phyloP scores from a whole-genome alignment of 179 eudicot genomes.

The Monotropa hypopitys region DNA sequence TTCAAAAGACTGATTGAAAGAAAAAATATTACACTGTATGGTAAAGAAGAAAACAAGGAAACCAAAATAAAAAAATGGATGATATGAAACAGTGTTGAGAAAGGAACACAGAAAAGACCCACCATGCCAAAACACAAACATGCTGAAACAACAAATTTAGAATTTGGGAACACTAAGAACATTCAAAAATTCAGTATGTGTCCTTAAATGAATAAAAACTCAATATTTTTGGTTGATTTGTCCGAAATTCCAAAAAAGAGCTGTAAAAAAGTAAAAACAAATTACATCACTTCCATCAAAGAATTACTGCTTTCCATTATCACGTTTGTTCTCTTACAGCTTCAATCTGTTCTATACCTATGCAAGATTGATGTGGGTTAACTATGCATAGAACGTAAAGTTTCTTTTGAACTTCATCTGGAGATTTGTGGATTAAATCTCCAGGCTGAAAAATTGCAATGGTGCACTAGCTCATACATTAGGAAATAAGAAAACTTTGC shows the following conservation, averaged over 20 bases:
- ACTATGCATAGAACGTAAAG: not conserved
- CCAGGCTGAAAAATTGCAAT: not conserved
- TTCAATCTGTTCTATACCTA: not conserved
- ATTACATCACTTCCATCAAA: not conserved
- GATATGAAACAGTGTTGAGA: not conserved
- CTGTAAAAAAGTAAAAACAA: not conserved
- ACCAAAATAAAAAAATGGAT: not conserved
- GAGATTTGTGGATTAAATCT: not conserved
- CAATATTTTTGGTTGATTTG: not conserved
- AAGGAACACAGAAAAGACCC: not conserved
- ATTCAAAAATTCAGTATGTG: not conserved
- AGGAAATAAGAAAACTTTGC: not conserved
- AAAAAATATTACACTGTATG: not conserved
- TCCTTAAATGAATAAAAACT: not conserved
- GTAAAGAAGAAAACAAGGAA: not conserved
- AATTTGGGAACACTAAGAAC: not conserved
- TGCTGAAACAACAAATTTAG: not conserved
- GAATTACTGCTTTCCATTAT: not conserved
- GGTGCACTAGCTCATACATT: not conserved
- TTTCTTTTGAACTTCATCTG: not conserved
- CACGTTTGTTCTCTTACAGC: not conserved
- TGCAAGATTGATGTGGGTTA: not conserved
- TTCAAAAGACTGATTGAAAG: not conserved
- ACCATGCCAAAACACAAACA: not conserved
- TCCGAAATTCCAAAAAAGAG: not conserved